Percentiles rank a stretch among this genome's conserved stretches.
phyloP scores from a whole-genome alignment of 768 basidiomycete species.

The Boletus reticulatus region DNA sequence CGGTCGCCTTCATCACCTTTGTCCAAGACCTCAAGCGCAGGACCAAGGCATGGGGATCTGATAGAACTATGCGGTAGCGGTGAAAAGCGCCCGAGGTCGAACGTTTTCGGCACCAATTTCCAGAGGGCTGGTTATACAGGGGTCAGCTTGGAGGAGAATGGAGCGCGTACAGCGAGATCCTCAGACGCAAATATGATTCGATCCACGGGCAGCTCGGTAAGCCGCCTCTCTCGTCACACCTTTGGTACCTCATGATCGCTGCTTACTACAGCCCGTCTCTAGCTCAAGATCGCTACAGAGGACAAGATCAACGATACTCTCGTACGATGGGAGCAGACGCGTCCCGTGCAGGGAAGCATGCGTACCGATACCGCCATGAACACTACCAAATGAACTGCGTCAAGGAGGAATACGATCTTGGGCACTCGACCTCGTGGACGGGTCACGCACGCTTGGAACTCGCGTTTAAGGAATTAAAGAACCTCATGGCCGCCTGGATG shows the following conservation, averaged over 20 bases:
- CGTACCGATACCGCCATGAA: slow-evolving; percentile 96
- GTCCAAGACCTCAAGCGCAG: slow-evolving; percentile 99
- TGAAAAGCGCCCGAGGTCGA: slow-evolving; percentile 97
- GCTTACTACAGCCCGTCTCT: slow-evolving; percentile 90
- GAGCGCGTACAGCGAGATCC: slow-evolving; percentile 97
- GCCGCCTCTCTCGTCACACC: slow-evolving; percentile 21
- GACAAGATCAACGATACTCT: slow-evolving; percentile 93
- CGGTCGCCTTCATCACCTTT: slow-evolving; percentile 98
- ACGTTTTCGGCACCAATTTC: slow-evolving; percentile 94
- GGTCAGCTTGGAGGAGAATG: slow-evolving; percentile 97
- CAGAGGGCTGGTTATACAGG: slow-evolving; percentile 96
- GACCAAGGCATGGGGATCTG: slow-evolving; percentile 95
- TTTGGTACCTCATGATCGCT: background rate
- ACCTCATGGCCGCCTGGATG: slow-evolving; percentile 98
- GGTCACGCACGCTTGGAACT: slow-evolving; percentile 91
- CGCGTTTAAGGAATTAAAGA: slow-evolving; percentile 91
- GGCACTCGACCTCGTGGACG: slow-evolving; percentile 87
- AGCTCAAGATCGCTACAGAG: slow-evolving; percentile 97
- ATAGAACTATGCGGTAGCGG: slow-evolving; percentile 93
- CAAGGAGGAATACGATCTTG: slow-evolving; percentile 92
- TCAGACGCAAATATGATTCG: slow-evolving; percentile 96
- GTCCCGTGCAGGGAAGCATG: slow-evolving; percentile 95
- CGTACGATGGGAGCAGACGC: slow-evolving; percentile 91
- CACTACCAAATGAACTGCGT: slow-evolving; percentile 85
- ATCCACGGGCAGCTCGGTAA: slow-evolving; percentile 97